Evolutionary conservation across 2,329 filamentous ascomycete genomes (phyloP).

Genomic region (Phialophora tarda): DNA sequence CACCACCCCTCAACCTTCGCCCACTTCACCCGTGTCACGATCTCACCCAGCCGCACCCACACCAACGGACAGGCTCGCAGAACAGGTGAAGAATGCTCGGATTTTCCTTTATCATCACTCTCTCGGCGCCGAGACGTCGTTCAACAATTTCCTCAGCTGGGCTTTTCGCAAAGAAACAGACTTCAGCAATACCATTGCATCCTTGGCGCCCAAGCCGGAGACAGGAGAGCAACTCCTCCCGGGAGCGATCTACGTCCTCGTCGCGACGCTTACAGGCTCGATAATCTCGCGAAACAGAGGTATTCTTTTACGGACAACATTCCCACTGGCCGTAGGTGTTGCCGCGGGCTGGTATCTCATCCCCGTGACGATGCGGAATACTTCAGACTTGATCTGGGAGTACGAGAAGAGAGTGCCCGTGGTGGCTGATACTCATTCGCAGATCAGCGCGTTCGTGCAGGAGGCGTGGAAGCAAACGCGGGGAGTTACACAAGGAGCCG

Average conservation of each 20-base stretch:
- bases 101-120: conserved; percentile 80
- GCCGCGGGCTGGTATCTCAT: conserved; percentile 83
- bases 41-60: conserved; percentile 60
- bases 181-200: conserved; percentile 87
- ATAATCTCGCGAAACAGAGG: conserved; percentile 89
- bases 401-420: conserved; percentile 90
- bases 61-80: conserved; percentile 86
- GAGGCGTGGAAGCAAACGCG: conserved; percentile 61
- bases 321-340: conserved; percentile 80
- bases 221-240: conserved; percentile 89
- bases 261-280: conserved; percentile 91
- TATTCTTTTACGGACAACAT: conserved; percentile 75
- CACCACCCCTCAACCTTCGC: conserved; percentile 27
- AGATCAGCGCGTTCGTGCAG: conserved; percentile 70
- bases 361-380: conserved; percentile 88
- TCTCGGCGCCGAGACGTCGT: conserved; percentile 74
- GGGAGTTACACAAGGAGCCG: conserved; percentile 23
- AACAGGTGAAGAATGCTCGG: conserved; percentile 78
- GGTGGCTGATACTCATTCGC: conserved; percentile 79
- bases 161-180: conserved; percentile 85
- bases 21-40: conserved; percentile 27
- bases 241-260: conserved; percentile 87
- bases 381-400: conserved; percentile 83
- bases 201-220: conserved; percentile 82
- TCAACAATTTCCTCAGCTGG: conserved; percentile 81